Evolutionary conservation across 108 stramenopile genomes (phyloP).

Genomic region (Bacterosira constricta): DNA sequence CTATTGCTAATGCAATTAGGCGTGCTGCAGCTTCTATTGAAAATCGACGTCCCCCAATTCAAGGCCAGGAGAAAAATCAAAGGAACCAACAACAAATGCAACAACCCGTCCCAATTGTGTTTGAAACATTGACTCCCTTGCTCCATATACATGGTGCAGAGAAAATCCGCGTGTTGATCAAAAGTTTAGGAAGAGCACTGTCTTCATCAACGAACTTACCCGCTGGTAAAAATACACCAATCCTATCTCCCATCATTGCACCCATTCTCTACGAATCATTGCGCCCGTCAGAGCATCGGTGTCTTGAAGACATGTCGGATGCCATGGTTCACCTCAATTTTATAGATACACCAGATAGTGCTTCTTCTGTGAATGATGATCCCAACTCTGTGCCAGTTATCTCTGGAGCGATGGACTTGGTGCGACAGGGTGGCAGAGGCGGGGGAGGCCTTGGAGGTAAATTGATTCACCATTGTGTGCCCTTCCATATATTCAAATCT

Average conservation of each 20-base stretch:
- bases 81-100: background rate
- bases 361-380: background rate
- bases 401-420: constrained; percentile 34
- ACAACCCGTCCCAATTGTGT: constrained; percentile 36
- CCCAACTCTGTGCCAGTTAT: background rate
- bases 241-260: constrained; percentile 38
- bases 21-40: constrained; percentile 18
- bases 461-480: constrained; percentile 27
- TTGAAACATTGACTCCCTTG: constrained; percentile 35
- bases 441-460: constrained; percentile 25
- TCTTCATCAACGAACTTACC: background rate
- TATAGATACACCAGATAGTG: background rate
- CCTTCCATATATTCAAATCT: constrained; percentile 17
- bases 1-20: constrained; percentile 27
- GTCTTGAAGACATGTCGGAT: constrained; percentile 38
- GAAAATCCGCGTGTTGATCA: constrained; percentile 20
- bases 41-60: background rate
- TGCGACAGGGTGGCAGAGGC: constrained; percentile 35
- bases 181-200: constrained; percentile 22
- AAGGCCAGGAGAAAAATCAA: background rate
- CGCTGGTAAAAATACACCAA: background rate
- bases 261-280: constrained; percentile 42
- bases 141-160: constrained; percentile 34
- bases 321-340: constrained; percentile 25
- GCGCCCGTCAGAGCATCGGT: constrained; percentile 29